A percentile compares a stretch with the other conserved stretches of the same genome.
phyloP scores from a whole-genome alignment of 257 asterid species.

The Penstemon davidsonii region DNA sequence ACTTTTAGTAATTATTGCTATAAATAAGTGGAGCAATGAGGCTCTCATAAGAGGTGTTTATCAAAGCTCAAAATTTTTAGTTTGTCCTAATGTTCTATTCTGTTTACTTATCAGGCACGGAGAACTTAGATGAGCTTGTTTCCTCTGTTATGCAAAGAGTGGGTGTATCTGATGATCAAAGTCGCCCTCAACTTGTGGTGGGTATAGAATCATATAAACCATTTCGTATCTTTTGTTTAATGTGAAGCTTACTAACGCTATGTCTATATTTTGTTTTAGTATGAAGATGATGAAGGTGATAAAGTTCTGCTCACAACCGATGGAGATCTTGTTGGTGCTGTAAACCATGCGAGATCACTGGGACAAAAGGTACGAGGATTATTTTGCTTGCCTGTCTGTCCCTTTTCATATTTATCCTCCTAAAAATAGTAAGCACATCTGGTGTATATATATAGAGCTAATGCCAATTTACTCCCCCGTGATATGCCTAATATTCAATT shows the following conservation, averaged over 20 bases:
- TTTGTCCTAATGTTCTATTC: slow-evolving; percentile 13
- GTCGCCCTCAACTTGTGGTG: slow-evolving; percentile 75
- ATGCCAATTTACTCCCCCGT: no score
- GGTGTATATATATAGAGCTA: no score
- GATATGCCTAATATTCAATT: no score
- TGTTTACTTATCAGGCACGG: slow-evolving; percentile 54
- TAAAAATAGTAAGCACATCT: background rate
- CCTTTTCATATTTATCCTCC: background rate
- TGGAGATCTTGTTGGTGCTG: slow-evolving; percentile 82
- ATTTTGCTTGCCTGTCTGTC: background rate
- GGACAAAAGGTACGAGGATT: slow-evolving; percentile 61
- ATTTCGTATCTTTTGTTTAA: background rate
- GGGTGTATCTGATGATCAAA: slow-evolving; percentile 48
- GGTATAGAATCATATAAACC: slow-evolving; percentile 32
- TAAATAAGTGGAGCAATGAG: no score
- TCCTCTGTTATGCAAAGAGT: slow-evolving; percentile 71
- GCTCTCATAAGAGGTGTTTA: background rate
- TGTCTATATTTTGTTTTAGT: slow-evolving; percentile 37
- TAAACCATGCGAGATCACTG: slow-evolving; percentile 58
- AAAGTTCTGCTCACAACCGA: slow-evolving; percentile 85
- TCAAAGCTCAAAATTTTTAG: background rate
- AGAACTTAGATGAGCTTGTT: slow-evolving; percentile 72
- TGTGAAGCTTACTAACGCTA: slow-evolving; percentile 5
- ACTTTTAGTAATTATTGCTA: no score
- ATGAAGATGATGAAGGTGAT: slow-evolving; percentile 97